Conservation (phyloP, 176 grass and related monocot species). For the Eleusine coracana region DNA sequence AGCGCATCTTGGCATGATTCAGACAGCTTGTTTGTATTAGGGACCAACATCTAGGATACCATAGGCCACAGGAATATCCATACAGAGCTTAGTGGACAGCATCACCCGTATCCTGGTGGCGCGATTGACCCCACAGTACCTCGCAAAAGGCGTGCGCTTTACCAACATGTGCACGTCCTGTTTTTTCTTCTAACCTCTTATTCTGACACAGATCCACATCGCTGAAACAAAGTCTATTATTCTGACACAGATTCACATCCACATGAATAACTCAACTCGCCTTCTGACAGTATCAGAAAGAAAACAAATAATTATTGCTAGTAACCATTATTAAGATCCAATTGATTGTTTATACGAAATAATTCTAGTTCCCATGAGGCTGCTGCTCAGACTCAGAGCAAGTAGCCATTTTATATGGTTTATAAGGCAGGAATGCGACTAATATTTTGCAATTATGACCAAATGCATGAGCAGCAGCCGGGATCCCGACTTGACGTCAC, state of each 20-base stretch:
- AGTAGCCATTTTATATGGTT: background rate
- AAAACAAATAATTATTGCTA: background rate
- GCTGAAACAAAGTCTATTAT: background rate
- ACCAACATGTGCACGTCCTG: background rate
- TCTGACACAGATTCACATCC: background rate
- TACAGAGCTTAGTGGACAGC: slow-evolving; percentile 31
- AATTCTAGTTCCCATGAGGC: background rate
- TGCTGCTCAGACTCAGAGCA: background rate
- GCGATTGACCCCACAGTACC: background rate
- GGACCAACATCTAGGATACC: slow-evolving; percentile 22
- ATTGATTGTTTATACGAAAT: background rate
- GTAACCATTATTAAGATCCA: background rate
- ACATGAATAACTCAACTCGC: background rate
- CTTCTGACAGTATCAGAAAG: background rate
- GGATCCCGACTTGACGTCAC: slow-evolving; percentile 5
- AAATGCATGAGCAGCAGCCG: slow-evolving; percentile 27
- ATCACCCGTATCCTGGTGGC: slow-evolving; percentile 12
- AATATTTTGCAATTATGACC: background rate
- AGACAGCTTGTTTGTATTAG: slow-evolving; percentile 10
- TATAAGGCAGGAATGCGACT: background rate
- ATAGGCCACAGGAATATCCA: slow-evolving; percentile 30
- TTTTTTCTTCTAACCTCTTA: background rate
- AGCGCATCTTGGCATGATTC: slow-evolving; percentile 17
- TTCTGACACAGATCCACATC: slow-evolving; percentile 9
- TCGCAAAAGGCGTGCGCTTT: slow-evolving; percentile 36